Evolutionary conservation across 2,329 filamentous ascomycete genomes (phyloP), one percentile per base, ranked within the genome.

Genomic region (Balansia obtecta): DNA sequence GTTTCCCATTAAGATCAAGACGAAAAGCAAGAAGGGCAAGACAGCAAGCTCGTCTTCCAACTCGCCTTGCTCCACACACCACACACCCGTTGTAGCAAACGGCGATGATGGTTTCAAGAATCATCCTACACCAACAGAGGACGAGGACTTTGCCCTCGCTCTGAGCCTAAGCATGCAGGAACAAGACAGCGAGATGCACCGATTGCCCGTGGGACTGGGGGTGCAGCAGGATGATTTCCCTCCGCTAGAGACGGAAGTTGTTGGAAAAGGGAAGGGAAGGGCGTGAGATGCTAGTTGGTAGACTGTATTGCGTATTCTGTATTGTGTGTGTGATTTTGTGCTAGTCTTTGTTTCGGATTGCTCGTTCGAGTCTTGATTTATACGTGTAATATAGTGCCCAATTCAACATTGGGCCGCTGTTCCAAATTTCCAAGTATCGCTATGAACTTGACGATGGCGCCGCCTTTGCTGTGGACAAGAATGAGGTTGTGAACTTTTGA

Each of bases 121-220:
- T 33, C 2, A 5, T 9, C 12, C 32, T 5, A 42, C 52, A 1
- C 52, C 58, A 2, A 53, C 53, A 0, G 63, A 65, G 12, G 77
- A 81, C 44, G 76, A 77, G 47, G 81, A 83, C 56, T 56, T 84
- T 45, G 77, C 80, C 49, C 67, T 82, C 37, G 81, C 81, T 2
- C 62, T 84, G 46, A 72, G 73, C 53, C 65, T 84, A 20, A 85
- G 81, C 56, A 66, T 83, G 55, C 72, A 76, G 41, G 77, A 82
- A 54, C 72, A 76, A 50, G 64, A 71, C 56, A 66, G 10, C 37
- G 46, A 8, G 15, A 6, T 12, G 8, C 12, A 7, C 15, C 30
- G 18, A 3, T n/a, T 12, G 3, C 38, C 10, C 16, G 27, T 13
- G 10, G 43, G n/a, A 30, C 51, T 55, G 4, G 56, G 47, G 1